Conservation (phyloP, 2,329 filamentous ascomycete species). For the Pseudogymnoascus sp. region DNA sequence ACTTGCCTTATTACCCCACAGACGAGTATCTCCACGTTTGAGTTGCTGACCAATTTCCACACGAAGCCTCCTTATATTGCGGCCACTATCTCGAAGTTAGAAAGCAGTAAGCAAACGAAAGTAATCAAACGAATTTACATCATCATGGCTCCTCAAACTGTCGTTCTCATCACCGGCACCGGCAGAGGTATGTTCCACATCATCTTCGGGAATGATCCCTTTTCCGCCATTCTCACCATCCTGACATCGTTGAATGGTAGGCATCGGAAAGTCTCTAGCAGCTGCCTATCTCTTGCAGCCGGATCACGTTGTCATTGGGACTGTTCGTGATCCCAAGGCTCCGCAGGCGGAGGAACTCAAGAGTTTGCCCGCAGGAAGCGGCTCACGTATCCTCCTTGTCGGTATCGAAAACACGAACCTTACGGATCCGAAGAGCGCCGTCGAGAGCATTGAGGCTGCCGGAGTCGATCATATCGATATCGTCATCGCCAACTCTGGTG, state of each 20-base stretch:
- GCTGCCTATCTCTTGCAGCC: not conserved
- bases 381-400: not conserved
- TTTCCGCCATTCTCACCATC: not conserved
- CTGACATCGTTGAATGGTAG: not conserved
- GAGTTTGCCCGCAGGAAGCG: not conserved
- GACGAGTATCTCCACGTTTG: not conserved
- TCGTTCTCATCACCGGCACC: not conserved
- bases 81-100: not conserved
- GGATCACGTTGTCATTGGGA: not conserved
- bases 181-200: not conserved
- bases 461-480: constrained; percentile 27
- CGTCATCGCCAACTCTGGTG: constrained; percentile 27
- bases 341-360: not conserved
- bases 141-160: not conserved
- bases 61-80: not conserved
- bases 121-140: not conserved
- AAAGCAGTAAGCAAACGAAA: not conserved
- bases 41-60: not conserved
- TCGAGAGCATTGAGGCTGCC: not conserved
- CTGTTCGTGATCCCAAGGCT: not conserved
- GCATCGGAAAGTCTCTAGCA: not conserved
- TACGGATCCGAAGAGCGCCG: not conserved
- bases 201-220: not conserved
- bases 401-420: not conserved
- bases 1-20: not conserved